Conservation (phyloP, 1,139 yeast species). For the Candida dubliniensis region DNA sequence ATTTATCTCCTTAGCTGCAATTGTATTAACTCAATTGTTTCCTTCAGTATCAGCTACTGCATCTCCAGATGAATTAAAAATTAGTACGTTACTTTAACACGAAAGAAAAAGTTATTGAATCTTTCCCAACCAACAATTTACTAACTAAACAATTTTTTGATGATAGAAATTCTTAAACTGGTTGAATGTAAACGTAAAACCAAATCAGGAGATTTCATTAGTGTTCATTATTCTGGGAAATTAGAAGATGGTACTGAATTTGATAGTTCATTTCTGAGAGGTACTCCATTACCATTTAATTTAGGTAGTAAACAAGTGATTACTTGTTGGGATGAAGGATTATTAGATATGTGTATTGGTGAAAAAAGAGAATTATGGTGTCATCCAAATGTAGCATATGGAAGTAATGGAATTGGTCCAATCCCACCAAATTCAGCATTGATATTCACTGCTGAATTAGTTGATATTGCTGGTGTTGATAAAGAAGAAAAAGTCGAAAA, state of each 20-base stretch:
- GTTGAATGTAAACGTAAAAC: conserved; percentile 59
- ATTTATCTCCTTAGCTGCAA: conserved; percentile 8
- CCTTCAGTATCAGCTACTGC: conserved; percentile 13
- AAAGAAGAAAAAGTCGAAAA: conserved; percentile 8
- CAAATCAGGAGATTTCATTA: conserved; percentile 59
- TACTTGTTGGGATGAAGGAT: conserved; percentile 86
- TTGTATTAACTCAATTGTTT: conserved; percentile 10
- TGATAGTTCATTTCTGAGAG: conserved; percentile 70
- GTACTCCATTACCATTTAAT: conserved; percentile 63
- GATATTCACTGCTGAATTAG: conserved; percentile 56
- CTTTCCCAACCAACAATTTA: conserved; percentile 1
- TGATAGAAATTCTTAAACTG: conserved; percentile 28
- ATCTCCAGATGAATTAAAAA: conserved; percentile 22
- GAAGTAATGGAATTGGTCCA: conserved; percentile 72
- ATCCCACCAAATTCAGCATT: conserved; percentile 77
- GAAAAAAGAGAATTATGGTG: conserved; percentile 77
- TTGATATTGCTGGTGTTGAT: conserved; percentile 41
- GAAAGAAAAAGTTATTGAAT: no score
- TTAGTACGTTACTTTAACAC: conserved; percentile 24
- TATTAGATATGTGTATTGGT: conserved; percentile 78
- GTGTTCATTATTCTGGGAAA: conserved; percentile 75
- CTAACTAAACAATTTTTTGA: conserved; percentile 5
- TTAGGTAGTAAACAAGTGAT: conserved; percentile 80
- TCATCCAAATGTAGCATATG: conserved; percentile 78
- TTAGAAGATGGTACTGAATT: conserved; percentile 68